A percentile compares a stretch with the other conserved stretches of the same genome.
Evolutionary conservation across 805 yeast genomes (phyloP).

Genomic region (Nakazawaea wyomingensis): DNA sequence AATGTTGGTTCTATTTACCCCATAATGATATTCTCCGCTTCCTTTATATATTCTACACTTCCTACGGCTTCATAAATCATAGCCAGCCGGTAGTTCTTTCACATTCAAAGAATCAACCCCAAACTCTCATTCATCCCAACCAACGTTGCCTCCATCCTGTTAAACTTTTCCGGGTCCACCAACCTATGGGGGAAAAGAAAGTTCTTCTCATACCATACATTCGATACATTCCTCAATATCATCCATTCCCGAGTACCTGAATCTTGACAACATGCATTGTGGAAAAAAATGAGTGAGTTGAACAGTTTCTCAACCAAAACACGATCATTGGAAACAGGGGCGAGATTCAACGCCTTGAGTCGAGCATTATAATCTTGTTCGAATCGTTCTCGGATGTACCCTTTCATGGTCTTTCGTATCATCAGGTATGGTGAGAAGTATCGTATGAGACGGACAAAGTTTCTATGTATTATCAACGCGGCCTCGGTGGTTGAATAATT

Average conservation of each 20-base stretch:
- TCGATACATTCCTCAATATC: slow-evolving; percentile 1
- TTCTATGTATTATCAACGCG: not conserved
- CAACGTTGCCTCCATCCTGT: not conserved
- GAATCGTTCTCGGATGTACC: slow-evolving; percentile 1
- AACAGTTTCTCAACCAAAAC: not conserved
- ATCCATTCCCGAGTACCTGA: not conserved
- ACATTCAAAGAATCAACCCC: not conserved
- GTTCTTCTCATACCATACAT: not conserved
- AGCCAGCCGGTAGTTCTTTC: not conserved
- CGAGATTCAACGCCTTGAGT: not conserved
- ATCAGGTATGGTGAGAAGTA: not conserved
- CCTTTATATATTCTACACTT: too few relatives aligned
- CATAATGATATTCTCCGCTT: too few relatives aligned
- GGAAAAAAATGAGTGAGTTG: slow-evolving; percentile 3
- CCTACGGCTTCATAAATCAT: too few relatives aligned
- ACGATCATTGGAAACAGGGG: not conserved
- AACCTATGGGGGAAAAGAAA: not conserved
- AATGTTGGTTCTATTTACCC: too few relatives aligned
- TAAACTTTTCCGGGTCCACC: not conserved
- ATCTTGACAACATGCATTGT: slow-evolving; percentile 7
- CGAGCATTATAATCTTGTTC: not conserved
- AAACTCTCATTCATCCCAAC: not conserved
- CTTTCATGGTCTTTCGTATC: not conserved
- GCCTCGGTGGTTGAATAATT: not conserved
- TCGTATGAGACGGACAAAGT: slow-evolving; percentile 2